Base-by-base conservation (phyloP, 2,329 filamentous ascomycete genomes). In the Botryosphaeria dothidea region DNA sequence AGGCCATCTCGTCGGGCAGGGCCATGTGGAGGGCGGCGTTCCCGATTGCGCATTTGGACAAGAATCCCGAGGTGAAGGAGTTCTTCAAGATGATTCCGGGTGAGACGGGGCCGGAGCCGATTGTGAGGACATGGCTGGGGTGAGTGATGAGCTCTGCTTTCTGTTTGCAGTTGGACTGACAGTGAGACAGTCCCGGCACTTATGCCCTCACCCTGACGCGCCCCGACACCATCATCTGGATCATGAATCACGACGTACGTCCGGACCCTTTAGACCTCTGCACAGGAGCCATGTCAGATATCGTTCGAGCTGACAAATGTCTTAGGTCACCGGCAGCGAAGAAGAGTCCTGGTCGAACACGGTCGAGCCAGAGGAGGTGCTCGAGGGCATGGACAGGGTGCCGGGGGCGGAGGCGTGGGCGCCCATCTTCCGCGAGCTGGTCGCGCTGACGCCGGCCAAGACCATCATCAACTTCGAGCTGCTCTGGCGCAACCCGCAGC, bases 381-480 rank as follows among this genome's bases (percentile, higher is more conserved):
- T 83, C 13, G 68, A 78, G 19, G 76, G 77, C 38, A 81, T 83
- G 76, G 80, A 81, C 66, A 72, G 79, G 21, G 78, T 79, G 70
- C 75, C 78, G 1, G 80, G 78, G 3, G 76, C 77, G 65, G 73
- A 74, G 64, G 78, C 80, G 54, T 82, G 80, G 80, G 78, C 78
- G 5, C 76, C 77, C 2, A 79, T 81, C 64, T 81, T 82, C 75
- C 78, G 80, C 66, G 73, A 78, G 15, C 76, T 83, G 17, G 78
- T 83, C 38, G 75, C 77, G 36, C 71, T 71, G 65, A 82, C 80
- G 8, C 81, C 81, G 17, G 71, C 74, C 13, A 78, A 82, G 54
- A 82, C 79, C 25, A 81, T 83, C 56, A 78, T 84, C 67, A 80
- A 83, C 73, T 84, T 81, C 66, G 78, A 80, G 66, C 77, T 84